phyloP scores from a whole-genome alignment of 129 eudicot species.

The Flaveria robusta region DNA sequence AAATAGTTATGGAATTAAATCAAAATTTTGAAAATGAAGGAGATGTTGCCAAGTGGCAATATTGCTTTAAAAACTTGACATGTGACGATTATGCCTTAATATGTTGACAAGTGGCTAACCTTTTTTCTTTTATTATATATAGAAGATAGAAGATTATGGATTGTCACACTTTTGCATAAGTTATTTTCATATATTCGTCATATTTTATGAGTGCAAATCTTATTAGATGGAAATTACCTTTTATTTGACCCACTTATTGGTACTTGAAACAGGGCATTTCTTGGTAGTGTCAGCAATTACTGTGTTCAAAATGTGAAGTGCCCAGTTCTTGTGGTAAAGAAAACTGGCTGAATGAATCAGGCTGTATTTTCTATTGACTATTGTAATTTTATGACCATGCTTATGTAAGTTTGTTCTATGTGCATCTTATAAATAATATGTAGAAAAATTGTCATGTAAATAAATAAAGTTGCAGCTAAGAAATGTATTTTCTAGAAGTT shows the following conservation, averaged over 20 bases:
- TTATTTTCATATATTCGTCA: not conserved
- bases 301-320: constrained; percentile 60
- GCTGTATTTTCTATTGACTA: constrained; percentile 1
- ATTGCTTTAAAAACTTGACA: too few relatives aligned
- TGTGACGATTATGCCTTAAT: too few relatives aligned
- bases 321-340: constrained; percentile 65
- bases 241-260: not conserved
- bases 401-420: not conserved
- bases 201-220: not conserved
- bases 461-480: constrained; percentile 16
- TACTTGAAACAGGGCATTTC: constrained; percentile 52
- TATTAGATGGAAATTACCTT: not conserved
- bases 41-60: too few relatives aligned
- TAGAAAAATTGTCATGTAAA: constrained; percentile 16
- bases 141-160: too few relatives aligned
- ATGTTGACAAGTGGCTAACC: too few relatives aligned
- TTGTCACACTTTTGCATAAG: not conserved
- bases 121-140: too few relatives aligned
- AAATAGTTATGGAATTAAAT: too few relatives aligned
- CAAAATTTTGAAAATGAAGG: too few relatives aligned
- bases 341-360: constrained; percentile 31
- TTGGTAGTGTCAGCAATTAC: constrained; percentile 73
- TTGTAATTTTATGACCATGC: not conserved
- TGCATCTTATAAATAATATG: constrained; percentile 12
- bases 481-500: constrained; percentile 12